Evolutionary conservation across 2,329 filamentous ascomycete species (phyloP).

Genomic region (Rasamsonia emersonii): DNA sequence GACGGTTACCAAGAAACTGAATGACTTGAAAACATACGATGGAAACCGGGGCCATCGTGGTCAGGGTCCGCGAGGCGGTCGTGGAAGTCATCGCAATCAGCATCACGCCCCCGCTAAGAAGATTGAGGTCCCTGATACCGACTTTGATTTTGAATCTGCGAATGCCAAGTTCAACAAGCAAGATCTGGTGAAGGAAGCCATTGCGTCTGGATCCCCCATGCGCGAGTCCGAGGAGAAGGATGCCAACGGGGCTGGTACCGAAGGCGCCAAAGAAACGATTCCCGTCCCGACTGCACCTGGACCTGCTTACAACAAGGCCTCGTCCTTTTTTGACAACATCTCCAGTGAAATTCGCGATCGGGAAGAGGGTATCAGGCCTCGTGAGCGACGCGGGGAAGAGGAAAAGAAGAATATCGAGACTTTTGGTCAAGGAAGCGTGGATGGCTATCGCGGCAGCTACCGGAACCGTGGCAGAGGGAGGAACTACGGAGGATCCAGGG

Average conservation of each 20-base stretch:
- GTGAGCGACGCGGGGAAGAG: conserved; percentile 86
- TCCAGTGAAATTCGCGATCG: conserved; percentile 88
- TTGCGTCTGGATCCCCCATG: conserved; percentile 65
- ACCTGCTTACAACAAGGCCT: conserved; percentile 79
- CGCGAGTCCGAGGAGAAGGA: conserved; percentile 43
- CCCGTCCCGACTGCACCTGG: conserved; percentile 35
- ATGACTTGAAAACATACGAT: conserved; percentile 37
- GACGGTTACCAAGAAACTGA: conserved; percentile 36
- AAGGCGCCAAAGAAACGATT: conserved; percentile 23
- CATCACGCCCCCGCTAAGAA: conserved; percentile 47
- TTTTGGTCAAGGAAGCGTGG: conserved; percentile 92
- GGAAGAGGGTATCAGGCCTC: conserved; percentile 64
- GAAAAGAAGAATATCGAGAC: conserved; percentile 96
- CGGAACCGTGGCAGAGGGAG: conserved; percentile 59
- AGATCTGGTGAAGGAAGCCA: conserved; percentile 80
- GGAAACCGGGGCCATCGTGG: conserved; percentile 28
- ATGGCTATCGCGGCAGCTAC: conserved; percentile 73
- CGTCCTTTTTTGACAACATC: conserved; percentile 97
- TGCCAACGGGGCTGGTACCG: conserved; percentile 32
- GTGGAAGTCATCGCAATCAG: conserved; percentile 37
- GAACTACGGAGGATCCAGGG: conserved; percentile 38
- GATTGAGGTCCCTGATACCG: conserved; percentile 79
- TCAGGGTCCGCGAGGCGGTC: conserved; percentile 36
- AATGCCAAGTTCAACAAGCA: conserved; percentile 89
- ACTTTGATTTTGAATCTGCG: conserved; percentile 82